Base-by-base conservation (phyloP, 495 filamentous ascomycete species). In the Penicillium nucicola region DNA sequence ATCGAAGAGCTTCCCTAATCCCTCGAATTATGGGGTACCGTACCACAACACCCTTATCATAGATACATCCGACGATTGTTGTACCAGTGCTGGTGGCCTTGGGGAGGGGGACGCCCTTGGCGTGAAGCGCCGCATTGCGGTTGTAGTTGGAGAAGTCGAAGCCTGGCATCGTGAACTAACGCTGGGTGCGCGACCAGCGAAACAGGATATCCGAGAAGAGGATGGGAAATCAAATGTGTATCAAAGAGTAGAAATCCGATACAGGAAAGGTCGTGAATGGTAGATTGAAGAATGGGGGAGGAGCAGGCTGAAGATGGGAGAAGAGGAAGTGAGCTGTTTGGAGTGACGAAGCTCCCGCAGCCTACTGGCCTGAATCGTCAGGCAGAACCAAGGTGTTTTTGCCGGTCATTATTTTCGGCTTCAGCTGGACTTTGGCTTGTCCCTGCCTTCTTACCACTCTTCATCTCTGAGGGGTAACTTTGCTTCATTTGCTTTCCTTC, bases 91-190 rank as follows among this genome's bases (percentile, higher is more conserved):
- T 96, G 48, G 95, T 99, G 45, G 95, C 95, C 78, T 96, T 96
- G 50, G 95, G 95, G 46, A 97, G 76, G 45, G 95, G 92, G 33
- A 96, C 84, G 42, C 95, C 95, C 73, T 83, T 84, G 63, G 91
- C 89, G 68, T 97, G 92, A 53, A 99, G 82, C 55, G 91, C 91
- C 62, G 84, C 83, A 82, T 99, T 99, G 76, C 95, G 90, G 78
- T 95, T 92, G 82, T 96, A 89, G 79, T 97, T 97, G 65, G 89
- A 92, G 80, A 99, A 99, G 77, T 97, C 93, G 81, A 99, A 97
- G 79, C 95, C 95, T 55, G 88, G 84, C 95, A 99, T 98, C 58
- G 60, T 83, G 74, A 70, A 28, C 58, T 56, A 63, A 63, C 56
- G 62, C 52, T 51, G 50, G 53, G 45, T 49, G 43, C 50, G 47